Evolutionary conservation across 1,139 yeast species (phyloP).

Genomic region (Arxiozyma slooffiae): DNA sequence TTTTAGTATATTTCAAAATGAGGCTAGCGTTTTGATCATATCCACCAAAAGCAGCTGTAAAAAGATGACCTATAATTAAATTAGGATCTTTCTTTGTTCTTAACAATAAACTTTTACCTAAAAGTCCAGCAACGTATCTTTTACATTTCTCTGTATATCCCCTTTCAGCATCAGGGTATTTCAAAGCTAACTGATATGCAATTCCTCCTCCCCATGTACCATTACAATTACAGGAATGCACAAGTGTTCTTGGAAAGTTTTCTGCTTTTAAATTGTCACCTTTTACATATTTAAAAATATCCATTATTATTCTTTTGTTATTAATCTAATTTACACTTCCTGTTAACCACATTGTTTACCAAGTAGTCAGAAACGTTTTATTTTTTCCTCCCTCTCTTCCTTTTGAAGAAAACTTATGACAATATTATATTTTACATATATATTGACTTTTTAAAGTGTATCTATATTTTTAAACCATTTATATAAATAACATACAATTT

Average conservation of each 20-base stretch:
- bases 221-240: constrained; percentile 68
- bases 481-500: background rate
- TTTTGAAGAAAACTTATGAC: too few relatives aligned
- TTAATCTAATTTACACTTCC: too few relatives aligned
- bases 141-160: constrained; percentile 21
- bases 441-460: background rate
- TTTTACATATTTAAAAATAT: constrained; percentile 13
- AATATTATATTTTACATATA: background rate
- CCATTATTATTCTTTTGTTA: constrained; percentile 3
- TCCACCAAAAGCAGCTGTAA: constrained; percentile 23
- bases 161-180: constrained; percentile 22
- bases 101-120: constrained; percentile 22
- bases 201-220: constrained; percentile 87
- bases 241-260: constrained; percentile 16
- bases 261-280: constrained; percentile 16
- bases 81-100: constrained; percentile 18
- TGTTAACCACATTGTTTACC: too few relatives aligned
- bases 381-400: background rate
- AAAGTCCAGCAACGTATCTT: constrained; percentile 13
- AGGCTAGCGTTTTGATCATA: constrained; percentile 11
- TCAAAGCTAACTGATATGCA: constrained; percentile 22
- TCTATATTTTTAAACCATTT: too few relatives aligned
- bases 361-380: background rate
- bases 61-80: constrained; percentile 21
- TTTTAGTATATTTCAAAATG: constrained; percentile 17